A percentile compares a stretch with the other conserved stretches of the same genome.
Conservation (phyloP, 345 rosid species). For the Stellera chamaejasme region DNA sequence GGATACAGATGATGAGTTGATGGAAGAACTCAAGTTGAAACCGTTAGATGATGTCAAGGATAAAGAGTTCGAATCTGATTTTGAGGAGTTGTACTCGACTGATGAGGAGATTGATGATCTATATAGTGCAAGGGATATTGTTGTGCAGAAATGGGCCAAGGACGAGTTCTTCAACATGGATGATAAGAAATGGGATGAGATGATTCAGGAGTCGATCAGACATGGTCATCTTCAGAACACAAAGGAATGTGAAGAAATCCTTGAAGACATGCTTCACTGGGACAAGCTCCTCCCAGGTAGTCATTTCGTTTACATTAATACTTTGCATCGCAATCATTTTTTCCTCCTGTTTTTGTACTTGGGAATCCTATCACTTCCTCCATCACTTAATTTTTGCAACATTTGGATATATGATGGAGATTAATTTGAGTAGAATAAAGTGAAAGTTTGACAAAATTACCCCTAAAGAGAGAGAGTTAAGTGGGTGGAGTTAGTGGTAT, state of each 20-base stretch:
- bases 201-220: slow-evolving; percentile 54
- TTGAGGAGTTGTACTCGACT: slow-evolving; percentile 50
- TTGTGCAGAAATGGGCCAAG: slow-evolving; percentile 38
- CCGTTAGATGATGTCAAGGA: slow-evolving; percentile 52
- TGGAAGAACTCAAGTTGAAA: slow-evolving; percentile 32
- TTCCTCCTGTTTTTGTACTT: too few species aligned
- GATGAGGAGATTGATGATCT: slow-evolving; percentile 76
- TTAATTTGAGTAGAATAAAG: too few species aligned
- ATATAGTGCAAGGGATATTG: slow-evolving; percentile 47
- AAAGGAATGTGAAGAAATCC: slow-evolving; percentile 66
- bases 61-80: slow-evolving; percentile 64
- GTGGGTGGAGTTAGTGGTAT: too few species aligned
- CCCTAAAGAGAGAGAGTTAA: too few species aligned
- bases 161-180: slow-evolving; percentile 78
- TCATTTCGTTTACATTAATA: not conserved
- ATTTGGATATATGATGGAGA: too few species aligned
- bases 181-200: slow-evolving; percentile 75
- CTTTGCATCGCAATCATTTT: too few species aligned
- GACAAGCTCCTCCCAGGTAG: slow-evolving; percentile 88
- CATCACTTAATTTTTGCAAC: too few species aligned
- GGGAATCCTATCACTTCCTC: too few species aligned
- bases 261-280: slow-evolving; percentile 91
- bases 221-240: slow-evolving; percentile 64
- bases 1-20: slow-evolving; percentile 70
- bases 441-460: too few species aligned